These are phyloP conservation scores for Brassica juncea DNA, from an alignment of 345 rosid species.

Conservation along the genomic window DNA sequence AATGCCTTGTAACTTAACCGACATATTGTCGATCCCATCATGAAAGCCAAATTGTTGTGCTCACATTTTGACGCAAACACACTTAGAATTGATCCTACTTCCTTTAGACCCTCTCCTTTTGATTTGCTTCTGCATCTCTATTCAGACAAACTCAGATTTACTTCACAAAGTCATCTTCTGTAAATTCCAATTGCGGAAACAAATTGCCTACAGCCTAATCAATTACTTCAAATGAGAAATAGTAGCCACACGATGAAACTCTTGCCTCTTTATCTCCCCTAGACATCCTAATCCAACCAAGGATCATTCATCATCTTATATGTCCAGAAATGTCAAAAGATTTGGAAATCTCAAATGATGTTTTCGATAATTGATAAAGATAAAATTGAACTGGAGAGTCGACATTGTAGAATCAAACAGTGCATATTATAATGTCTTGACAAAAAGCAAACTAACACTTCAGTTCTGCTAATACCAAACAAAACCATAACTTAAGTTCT, in stretches of 20 bases:
- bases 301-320: neutral
- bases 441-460: conserved; percentile 4
- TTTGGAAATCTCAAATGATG: neutral
- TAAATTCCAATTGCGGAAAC: too few relatives aligned
- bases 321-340: neutral
- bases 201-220: too few relatives aligned
- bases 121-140: too few relatives aligned
- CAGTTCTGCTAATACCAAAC: conserved; percentile 20
- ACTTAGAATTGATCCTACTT: too few relatives aligned
- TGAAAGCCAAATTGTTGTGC: too few relatives aligned
- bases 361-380: neutral
- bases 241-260: too few relatives aligned
- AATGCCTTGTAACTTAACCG: neutral
- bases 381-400: neutral
- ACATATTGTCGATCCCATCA: neutral
- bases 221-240: too few relatives aligned
- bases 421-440: conserved; percentile 29
- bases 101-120: too few relatives aligned
- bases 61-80: too few relatives aligned
- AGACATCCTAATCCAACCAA: neutral
- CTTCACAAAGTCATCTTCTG: too few relatives aligned
- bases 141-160: too few relatives aligned
- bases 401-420: neutral
- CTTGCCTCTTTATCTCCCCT: neutral
- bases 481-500: conserved; percentile 31